Evolutionary conservation across 2,329 filamentous ascomycete genomes (phyloP), one percentile per base, ranked within the genome.

Genomic region (Pseudohalonectria lignicola): DNA sequence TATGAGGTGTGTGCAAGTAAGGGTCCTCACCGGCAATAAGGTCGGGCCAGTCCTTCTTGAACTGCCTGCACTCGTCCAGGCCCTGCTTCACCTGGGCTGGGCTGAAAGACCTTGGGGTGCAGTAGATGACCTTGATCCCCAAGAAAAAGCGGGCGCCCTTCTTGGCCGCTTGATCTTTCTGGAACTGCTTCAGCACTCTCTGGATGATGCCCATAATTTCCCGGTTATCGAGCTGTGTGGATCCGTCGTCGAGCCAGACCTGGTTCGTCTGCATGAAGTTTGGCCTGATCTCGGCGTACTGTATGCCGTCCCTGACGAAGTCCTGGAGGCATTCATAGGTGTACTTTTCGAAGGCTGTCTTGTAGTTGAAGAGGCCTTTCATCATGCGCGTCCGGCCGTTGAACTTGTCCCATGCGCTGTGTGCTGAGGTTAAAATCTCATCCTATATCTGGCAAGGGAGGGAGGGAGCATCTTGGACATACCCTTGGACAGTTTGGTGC

Each of bases 111-210:
- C 79, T 63, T 1, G 79, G 79, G 1, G 77, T 79, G 54, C 79
- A 82, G 53, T 83, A 84, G 26, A 84, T 80, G 43, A 84, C 71
- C 55, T 82, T 83, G 44, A 84, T 61, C 1, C 78, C 78, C 15
- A 72, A 72, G 47, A 83, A 79, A 37, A 64, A 63, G 13, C 60
- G 39, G 16, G 4, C 11, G n/a, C 17, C 35, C 7, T 10, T 15
- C 35, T 29, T 20, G 23, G 12, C 45, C 18, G 52, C 51, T 3
- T 62, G 43, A 3, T 17, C 41, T 0, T 40, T 43, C 41, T 65
- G 55, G 28, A 79, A 80, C 1, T 49, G 52, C 4, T 59, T 42
- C n/a, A 76, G 66, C 36, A 71, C 74, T 1, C 71, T 55, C 10
- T 71, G 62, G 39, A 82, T 75, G 12, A 81, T 69, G 3, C 61